These are phyloP conservation scores for Biscogniauxia sp. DNA, from an alignment of 2,329 filamentous ascomycete genomes.

Conservation along the genomic window DNA sequence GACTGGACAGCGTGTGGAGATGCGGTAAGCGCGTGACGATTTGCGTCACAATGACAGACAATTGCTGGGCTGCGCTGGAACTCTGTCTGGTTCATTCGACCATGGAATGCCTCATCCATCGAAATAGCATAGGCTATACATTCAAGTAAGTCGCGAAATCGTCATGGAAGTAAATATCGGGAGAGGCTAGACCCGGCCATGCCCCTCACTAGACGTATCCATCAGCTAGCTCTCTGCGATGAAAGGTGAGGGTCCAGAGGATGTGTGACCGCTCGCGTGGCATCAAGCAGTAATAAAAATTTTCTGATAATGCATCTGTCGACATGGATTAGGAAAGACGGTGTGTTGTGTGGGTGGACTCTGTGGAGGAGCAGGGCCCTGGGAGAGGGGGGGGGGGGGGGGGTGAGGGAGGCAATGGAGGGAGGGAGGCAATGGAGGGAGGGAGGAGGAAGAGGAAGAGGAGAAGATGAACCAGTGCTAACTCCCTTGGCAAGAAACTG, in stretches of 20 bases:
- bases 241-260: neutral
- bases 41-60: constrained; percentile 17
- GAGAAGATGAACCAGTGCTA: neutral
- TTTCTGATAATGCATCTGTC: constrained; percentile 11
- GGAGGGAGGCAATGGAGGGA: neutral
- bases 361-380: neutral
- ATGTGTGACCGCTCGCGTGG: constrained; percentile 15
- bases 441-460: no score
- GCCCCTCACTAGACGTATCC: neutral
- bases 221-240: neutral
- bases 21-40: constrained; percentile 14
- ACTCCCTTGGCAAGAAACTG: neutral
- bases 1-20: constrained; percentile 16
- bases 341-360: constrained; percentile 16
- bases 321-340: constrained; percentile 22
- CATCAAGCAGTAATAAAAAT: constrained; percentile 19
- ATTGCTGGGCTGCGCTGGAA: constrained; percentile 8
- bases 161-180: neutral
- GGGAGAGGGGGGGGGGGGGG: no score
- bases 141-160: neutral
- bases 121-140: neutral
- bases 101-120: neutral
- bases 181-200: neutral
- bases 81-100: neutral
- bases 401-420: neutral